A percentile compares a stretch with the other conserved stretches of the same genome.
These are phyloP conservation scores for Lecanicillium sp. DNA, from an alignment of 2,329 filamentous ascomycete species.

Conservation along the genomic window DNA sequence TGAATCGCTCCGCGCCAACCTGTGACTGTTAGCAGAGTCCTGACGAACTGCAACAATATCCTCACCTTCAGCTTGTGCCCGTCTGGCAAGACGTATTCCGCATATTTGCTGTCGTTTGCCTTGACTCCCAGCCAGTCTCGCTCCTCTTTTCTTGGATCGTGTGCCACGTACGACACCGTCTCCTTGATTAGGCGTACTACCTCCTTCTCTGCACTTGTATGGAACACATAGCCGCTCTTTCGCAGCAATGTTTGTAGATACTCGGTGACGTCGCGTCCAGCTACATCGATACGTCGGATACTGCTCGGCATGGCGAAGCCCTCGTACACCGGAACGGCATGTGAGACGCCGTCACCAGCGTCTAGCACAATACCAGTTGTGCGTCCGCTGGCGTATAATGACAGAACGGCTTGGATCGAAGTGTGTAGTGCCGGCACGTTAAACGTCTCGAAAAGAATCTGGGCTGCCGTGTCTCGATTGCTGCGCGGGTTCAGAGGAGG, in stretches of 20 bases:
- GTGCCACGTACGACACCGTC: conserved; percentile 81
- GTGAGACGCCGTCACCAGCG: conserved; percentile 90
- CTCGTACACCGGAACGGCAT: conserved; percentile 95
- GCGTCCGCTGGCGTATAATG: conserved; percentile 88
- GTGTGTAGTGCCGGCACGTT: conserved; percentile 95
- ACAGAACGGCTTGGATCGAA: conserved; percentile 93
- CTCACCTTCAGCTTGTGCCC: conserved; percentile 83
- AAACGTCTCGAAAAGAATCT: conserved; percentile 98
- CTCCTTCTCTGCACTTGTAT: conserved; percentile 98
- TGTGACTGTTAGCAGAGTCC: conserved; percentile 26
- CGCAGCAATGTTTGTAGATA: conserved; percentile 84
- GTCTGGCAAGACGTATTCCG: conserved; percentile 86
- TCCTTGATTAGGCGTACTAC: conserved; percentile 98
- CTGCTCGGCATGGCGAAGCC: conserved; percentile 95
- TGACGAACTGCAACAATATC: not conserved
- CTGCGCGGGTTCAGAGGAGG: conserved; percentile 89
- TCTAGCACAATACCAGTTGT: conserved; percentile 96
- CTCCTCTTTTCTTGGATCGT: conserved; percentile 88
- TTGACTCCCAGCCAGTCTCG: conserved; percentile 88
- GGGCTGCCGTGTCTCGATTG: conserved; percentile 92
- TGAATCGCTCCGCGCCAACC: conserved; percentile 89
- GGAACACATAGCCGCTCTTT: conserved; percentile 90
- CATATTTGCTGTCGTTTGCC: conserved; percentile 66
- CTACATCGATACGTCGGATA: conserved; percentile 92
- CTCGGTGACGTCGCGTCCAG: conserved; percentile 92